Evolutionary conservation across 75 land plant species (phyloP).

Genomic region (Adiantum capillusveneris): DNA sequence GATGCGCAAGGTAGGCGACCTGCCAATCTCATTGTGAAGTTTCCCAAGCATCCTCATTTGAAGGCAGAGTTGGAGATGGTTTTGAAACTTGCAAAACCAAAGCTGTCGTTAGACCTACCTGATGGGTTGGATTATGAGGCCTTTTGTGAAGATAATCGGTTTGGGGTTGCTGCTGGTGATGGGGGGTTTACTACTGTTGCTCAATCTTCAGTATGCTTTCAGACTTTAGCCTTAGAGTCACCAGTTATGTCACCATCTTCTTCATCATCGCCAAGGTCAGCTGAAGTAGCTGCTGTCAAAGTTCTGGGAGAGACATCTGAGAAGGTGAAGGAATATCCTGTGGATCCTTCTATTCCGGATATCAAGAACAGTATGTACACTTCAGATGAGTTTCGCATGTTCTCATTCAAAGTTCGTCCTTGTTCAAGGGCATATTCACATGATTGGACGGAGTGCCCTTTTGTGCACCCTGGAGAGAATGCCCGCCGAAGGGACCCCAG

Average conservation of each 20-base stretch:
- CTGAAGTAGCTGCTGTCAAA: conserved; percentile 2
- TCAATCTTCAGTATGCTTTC: conserved; percentile 2
- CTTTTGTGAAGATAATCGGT: not conserved
- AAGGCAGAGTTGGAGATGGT: conserved; percentile 33
- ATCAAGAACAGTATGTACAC: conserved; percentile 76
- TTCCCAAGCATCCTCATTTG: conserved; percentile 23
- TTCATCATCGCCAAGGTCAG: conserved; percentile 15
- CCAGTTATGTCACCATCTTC: conserved; percentile 25
- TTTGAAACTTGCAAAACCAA: conserved; percentile 13
- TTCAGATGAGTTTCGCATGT: conserved; percentile 82
- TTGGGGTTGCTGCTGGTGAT: conserved; percentile 7
- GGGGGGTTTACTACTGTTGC: conserved; percentile 9
- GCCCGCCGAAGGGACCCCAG: conserved; percentile 74
- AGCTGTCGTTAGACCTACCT: not conserved
- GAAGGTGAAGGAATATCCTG: conserved; percentile 65
- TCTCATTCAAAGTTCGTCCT: conserved; percentile 73
- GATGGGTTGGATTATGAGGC: not conserved
- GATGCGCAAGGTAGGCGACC: conserved; percentile 56
- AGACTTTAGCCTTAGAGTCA: not conserved
- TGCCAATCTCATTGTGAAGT: conserved; percentile 41
- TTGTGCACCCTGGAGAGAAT: conserved; percentile 86
- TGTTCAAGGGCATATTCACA: conserved; percentile 77
- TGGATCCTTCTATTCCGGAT: conserved; percentile 70
- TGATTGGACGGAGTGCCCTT: conserved; percentile 90
- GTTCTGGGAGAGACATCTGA: conserved; percentile 17